Conservation (phyloP, 257 asterid genomes). For the Verbena officinalis region DNA sequence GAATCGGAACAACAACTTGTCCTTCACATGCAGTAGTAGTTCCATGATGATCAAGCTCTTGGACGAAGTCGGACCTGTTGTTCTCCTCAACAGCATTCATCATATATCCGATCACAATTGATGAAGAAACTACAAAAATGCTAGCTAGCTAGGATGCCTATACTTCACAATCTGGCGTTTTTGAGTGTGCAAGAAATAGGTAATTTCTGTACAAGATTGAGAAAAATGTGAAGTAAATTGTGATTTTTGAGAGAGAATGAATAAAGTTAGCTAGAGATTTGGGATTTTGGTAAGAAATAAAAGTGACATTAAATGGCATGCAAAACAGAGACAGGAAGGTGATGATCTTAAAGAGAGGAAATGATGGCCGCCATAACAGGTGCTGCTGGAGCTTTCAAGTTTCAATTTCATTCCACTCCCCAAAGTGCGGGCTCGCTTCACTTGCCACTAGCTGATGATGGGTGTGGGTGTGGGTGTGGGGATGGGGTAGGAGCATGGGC, state of each 20-base stretch:
- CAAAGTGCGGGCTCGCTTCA: conserved; percentile 28
- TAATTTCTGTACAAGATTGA: background rate
- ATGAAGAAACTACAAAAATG: background rate
- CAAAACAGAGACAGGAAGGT: background rate
- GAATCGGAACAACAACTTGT: conserved; percentile 32
- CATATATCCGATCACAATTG: background rate
- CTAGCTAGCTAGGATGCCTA: background rate
- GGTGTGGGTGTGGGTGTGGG: background rate
- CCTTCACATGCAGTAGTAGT: background rate
- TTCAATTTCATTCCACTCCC: no score
- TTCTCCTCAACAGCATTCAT: conserved; percentile 18
- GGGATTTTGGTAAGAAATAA: background rate
- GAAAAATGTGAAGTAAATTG: background rate
- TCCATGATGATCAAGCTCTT: background rate
- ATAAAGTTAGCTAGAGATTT: background rate
- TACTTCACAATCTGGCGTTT: background rate
- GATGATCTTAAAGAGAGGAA: background rate
- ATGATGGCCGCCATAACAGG: background rate
- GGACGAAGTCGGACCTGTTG: background rate
- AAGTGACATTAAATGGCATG: background rate
- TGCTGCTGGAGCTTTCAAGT: background rate
- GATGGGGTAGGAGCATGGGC: no score
- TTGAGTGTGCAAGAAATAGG: background rate
- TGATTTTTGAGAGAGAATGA: background rate
- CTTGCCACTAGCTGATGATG: conserved; percentile 31